These are phyloP conservation scores for Diaporthe batatas DNA, from an alignment of 2,329 filamentous ascomycete species.

Conservation along the genomic window DNA sequence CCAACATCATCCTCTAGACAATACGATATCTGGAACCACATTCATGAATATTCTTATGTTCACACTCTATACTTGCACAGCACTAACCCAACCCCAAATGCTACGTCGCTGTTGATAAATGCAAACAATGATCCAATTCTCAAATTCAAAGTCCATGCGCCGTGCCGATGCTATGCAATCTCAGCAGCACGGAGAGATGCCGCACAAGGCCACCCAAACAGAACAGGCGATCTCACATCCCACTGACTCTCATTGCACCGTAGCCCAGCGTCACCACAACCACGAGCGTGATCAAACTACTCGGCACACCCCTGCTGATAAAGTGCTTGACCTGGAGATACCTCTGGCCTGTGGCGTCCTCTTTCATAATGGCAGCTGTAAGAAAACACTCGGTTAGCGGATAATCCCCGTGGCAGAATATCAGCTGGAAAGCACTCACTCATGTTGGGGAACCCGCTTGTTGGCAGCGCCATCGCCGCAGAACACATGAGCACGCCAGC, in stretches of 20 bases:
- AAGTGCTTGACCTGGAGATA: constrained; percentile 96
- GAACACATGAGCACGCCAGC: constrained; percentile 95
- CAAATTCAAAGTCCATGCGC: constrained; percentile 10
- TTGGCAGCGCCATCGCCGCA: constrained; percentile 97
- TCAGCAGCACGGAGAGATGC: background rate
- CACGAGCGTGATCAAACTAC: constrained; percentile 82
- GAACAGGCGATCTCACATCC: constrained; percentile 49
- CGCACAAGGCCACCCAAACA: background rate
- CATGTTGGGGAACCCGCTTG: constrained; percentile 98
- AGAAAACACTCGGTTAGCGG: constrained; percentile 20
- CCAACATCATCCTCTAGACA: background rate
- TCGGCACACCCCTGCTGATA: constrained; percentile 90
- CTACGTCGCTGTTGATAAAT: constrained; percentile 26
- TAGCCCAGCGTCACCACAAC: constrained; percentile 93
- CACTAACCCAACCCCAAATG: constrained; percentile 15
- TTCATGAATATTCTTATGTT: background rate
- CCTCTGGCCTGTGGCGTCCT: constrained; percentile 91
- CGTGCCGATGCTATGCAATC: constrained; percentile 20
- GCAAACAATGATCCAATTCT: background rate
- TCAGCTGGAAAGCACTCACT: constrained; percentile 75
- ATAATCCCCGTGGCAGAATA: background rate
- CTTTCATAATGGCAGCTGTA: constrained; percentile 97
- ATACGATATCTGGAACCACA: background rate
- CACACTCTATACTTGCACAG: constrained; percentile 10
- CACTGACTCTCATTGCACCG: constrained; percentile 81